phyloP scores from a whole-genome alignment of 805 yeast species.

The Kuraishia cidri region DNA sequence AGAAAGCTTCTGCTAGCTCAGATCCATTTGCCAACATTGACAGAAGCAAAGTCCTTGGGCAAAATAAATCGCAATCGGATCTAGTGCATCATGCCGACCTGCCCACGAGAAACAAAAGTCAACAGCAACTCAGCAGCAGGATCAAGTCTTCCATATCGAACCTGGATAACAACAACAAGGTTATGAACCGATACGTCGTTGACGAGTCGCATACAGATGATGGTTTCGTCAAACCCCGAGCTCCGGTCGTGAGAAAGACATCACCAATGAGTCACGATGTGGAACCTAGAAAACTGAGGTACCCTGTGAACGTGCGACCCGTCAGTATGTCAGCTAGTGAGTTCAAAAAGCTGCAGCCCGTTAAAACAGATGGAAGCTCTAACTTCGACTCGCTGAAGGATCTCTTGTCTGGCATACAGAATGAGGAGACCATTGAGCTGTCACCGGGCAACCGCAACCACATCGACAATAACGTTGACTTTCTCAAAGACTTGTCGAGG shows the following conservation, averaged over 20 bases:
- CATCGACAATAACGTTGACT: constrained; percentile 27
- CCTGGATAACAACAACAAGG: constrained; percentile 4
- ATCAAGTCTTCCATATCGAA: constrained; percentile 9
- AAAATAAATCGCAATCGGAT: constrained; percentile 3
- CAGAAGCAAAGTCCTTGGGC: constrained; percentile 20
- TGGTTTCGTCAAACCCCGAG: constrained; percentile 4
- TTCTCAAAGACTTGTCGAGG: constrained; percentile 23
- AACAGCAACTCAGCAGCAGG: too few species aligned
- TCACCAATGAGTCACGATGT: constrained; percentile 1
- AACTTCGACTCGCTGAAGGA: constrained; percentile 7
- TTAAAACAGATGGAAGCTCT: constrained; percentile 7
- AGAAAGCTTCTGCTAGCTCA: not conserved
- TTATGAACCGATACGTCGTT: constrained; percentile 3
- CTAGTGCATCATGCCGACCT: too few species aligned
- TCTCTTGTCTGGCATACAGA: constrained; percentile 19
- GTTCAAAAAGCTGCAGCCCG: constrained; percentile 7
- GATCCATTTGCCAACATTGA: constrained; percentile 37
- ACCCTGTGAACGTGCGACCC: too few species aligned
- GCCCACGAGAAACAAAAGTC: too few species aligned
- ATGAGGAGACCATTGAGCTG: constrained; percentile 21
- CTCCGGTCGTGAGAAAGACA: constrained; percentile 4
- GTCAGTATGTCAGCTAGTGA: constrained; percentile 23
- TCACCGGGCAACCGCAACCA: constrained; percentile 18
- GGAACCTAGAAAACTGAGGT: not conserved
- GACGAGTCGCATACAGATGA: constrained; percentile 2